Conservation (phyloP, 805 yeast species). For the Candida orba region DNA sequence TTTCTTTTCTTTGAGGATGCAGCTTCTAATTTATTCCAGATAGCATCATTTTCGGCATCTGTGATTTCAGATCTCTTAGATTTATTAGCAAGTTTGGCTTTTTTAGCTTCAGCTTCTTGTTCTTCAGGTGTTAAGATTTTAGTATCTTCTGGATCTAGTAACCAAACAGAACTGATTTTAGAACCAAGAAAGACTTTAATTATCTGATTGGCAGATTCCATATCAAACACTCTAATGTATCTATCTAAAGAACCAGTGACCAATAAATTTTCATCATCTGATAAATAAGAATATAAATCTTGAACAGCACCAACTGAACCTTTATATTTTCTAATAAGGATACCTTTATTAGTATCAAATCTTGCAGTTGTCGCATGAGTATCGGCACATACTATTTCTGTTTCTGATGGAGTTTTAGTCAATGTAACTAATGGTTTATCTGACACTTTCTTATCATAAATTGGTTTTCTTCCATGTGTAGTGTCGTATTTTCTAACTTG, state of each 20-base stretch:
- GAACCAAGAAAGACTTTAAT: conserved; percentile 75
- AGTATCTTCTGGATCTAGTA: conserved; percentile 41
- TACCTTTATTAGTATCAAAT: conserved; percentile 43
- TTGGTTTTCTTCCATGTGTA: conserved; percentile 59
- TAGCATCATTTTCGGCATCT: conserved; percentile 28
- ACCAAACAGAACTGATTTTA: conserved; percentile 47
- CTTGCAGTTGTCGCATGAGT: conserved; percentile 57
- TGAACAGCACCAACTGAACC: conserved; percentile 72
- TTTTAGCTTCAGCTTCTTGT: conserved; percentile 13
- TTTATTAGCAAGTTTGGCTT: conserved; percentile 26
- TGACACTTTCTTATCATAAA: conserved; percentile 44
- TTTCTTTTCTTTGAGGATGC: conserved; percentile 16
- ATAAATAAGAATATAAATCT: conserved; percentile 19
- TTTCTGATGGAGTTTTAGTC: conserved; percentile 17
- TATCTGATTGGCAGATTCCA: conserved; percentile 44
- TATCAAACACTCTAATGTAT: conserved; percentile 71
- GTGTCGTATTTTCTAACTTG: conserved; percentile 72
- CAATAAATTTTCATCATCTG: conserved; percentile 36
- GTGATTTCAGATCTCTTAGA: conserved; percentile 19
- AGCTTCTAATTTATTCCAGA: conserved; percentile 30
- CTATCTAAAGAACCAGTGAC: conserved; percentile 85
- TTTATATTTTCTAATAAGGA: conserved; percentile 59
- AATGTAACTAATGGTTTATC: conserved; percentile 45
- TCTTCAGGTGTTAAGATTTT: conserved; percentile 23
- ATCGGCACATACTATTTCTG: conserved; percentile 62